A percentile compares a stretch with the other conserved stretches of the same genome.
phyloP scores from a whole-genome alignment of 441 rosid genomes.

The Capsella rubella region DNA sequence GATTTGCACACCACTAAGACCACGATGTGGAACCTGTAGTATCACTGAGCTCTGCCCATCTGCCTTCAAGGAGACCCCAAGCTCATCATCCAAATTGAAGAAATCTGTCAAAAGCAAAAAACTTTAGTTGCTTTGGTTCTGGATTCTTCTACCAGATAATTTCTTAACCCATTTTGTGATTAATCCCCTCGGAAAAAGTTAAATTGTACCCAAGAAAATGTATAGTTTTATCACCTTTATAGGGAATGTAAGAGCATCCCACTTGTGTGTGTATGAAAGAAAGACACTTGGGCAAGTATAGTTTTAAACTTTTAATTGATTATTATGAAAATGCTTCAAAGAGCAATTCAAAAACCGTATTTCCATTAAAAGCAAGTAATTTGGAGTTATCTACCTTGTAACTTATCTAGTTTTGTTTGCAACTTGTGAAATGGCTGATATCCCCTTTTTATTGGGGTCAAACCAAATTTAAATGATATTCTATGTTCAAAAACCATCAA shows the following conservation, averaged over 20 bases:
- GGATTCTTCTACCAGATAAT: background rate
- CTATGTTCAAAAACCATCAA: background rate
- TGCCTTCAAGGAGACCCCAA: conserved; percentile 79
- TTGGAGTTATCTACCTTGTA: conserved; percentile 7
- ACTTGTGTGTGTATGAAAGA: background rate
- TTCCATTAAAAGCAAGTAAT: background rate
- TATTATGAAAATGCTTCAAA: background rate
- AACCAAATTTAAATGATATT: conserved; percentile 8
- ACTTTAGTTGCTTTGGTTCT: conserved; percentile 36
- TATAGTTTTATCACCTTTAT: conserved; percentile 10
- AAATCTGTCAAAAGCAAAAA: conserved; percentile 49
- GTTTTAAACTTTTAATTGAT: conserved; percentile 1
- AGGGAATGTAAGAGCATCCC: conserved; percentile 19
- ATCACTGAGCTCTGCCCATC: conserved; percentile 78
- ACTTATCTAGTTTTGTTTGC: background rate
- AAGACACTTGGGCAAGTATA: conserved; percentile 3
- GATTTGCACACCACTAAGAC: conserved; percentile 86
- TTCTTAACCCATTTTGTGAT: conserved; percentile 13
- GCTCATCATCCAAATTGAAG: conserved; percentile 58
- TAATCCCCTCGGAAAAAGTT: conserved; percentile 19
- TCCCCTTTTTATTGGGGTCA: background rate
- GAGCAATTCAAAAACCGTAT: background rate
- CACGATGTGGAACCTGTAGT: conserved; percentile 73
- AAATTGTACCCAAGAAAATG: conserved; percentile 6
- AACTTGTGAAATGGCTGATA: background rate